phyloP scores from a whole-genome alignment of 306 rosid species.

The Crotalaria pallida region DNA sequence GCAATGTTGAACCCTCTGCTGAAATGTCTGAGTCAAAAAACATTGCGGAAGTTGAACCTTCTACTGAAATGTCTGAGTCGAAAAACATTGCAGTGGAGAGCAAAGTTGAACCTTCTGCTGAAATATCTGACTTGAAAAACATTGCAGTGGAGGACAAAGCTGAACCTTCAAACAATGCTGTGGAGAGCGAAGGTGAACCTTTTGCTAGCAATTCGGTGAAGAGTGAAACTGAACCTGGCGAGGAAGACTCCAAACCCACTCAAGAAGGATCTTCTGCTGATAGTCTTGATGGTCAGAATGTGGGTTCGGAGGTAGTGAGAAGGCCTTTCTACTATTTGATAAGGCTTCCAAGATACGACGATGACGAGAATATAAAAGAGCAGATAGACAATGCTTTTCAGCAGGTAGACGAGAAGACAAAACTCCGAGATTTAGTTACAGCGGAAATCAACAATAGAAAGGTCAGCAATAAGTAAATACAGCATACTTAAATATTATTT shows the following conservation, averaged over 20 bases:
- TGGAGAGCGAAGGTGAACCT: constrained; percentile 20
- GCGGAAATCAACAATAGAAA: constrained; percentile 43
- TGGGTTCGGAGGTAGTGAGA: constrained; percentile 48
- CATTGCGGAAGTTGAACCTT: not conserved
- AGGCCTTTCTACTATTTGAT: constrained; percentile 61
- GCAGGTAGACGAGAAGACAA: constrained; percentile 58
- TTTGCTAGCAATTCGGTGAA: no score
- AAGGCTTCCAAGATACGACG: constrained; percentile 63
- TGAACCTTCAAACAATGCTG: not conserved
- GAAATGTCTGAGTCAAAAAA: not conserved
- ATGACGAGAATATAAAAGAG: constrained; percentile 56
- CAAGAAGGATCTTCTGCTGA: constrained; percentile 33
- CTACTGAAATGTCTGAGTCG: not conserved
- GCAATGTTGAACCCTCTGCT: constrained; percentile 20
- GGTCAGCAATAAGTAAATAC: constrained; percentile 32
- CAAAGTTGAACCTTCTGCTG: constrained; percentile 22
- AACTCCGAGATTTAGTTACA: constrained; percentile 49
- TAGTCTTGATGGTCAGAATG: constrained; percentile 38
- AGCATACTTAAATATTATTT: constrained; percentile 3
- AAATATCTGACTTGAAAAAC: not conserved
- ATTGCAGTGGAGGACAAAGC: not conserved
- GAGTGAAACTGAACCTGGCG: no score
- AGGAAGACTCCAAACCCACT: constrained; percentile 25
- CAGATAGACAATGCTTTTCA: constrained; percentile 42
- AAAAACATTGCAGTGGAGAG: not conserved